Evolutionary conservation across 2,329 filamentous ascomycete species (phyloP).

Genomic region (Elsinoe australis): DNA sequence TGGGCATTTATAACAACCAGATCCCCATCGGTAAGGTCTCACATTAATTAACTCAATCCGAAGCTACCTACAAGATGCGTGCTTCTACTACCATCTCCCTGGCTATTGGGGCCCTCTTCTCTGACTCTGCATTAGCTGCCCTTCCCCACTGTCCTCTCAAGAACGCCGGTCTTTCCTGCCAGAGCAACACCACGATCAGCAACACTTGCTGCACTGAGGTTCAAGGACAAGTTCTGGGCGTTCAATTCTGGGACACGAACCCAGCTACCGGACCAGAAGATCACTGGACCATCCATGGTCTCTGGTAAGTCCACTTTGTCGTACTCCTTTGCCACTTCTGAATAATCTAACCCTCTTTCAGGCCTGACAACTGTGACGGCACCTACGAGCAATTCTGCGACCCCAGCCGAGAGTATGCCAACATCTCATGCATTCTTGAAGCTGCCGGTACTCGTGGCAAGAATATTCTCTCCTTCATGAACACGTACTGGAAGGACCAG

Average conservation of each 20-base stretch:
- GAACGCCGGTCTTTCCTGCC: constrained; percentile 17
- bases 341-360: not conserved
- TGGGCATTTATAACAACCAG: not conserved
- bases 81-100: not conserved
- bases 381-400: constrained; percentile 22
- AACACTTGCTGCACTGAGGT: constrained; percentile 65
- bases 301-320: constrained; percentile 19
- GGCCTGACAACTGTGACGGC: constrained; percentile 24
- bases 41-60: not conserved
- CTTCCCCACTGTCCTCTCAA: constrained; percentile 2
- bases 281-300: constrained; percentile 24
- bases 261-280: constrained; percentile 23
- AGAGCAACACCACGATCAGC: constrained; percentile 31
- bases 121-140: not conserved
- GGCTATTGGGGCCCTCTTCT: not conserved
- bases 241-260: constrained; percentile 26
- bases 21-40: not conserved
- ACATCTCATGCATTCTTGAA: constrained; percentile 23
- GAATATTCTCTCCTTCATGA: constrained; percentile 23
- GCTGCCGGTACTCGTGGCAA: constrained; percentile 18
- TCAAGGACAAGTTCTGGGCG: constrained; percentile 40
- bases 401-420: constrained; percentile 20
- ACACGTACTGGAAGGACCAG: constrained; percentile 25
- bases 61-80: not conserved
- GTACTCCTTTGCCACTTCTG: not conserved